Percentiles rank a stretch among this genome's conserved stretches.
Evolutionary conservation across 148 eudicot species (phyloP).

Genomic region (Salicornia ramosissima): DNA sequence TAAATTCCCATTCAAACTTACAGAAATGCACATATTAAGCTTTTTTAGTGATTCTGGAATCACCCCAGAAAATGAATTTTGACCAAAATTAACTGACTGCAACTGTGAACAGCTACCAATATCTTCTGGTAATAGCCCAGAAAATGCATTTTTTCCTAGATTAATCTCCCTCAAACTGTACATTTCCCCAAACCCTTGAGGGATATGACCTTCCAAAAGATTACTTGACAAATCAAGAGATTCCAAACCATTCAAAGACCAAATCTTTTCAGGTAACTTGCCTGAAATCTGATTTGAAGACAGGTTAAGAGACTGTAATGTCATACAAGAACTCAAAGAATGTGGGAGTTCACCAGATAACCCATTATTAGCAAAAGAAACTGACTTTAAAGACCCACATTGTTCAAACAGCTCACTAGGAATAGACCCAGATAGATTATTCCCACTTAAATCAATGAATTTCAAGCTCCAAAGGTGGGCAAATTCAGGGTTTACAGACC

Average conservation of each 20-base stretch:
- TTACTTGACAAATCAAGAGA: slow-evolving; percentile 64
- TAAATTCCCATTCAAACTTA: slow-evolving; percentile 46
- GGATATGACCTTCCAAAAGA: slow-evolving; percentile 60
- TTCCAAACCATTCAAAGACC: slow-evolving; percentile 59
- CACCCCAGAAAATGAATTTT: slow-evolving; percentile 52
- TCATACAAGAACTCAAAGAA: slow-evolving; percentile 53
- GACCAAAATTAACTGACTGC: slow-evolving; percentile 57
- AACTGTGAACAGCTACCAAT: slow-evolving; percentile 65
- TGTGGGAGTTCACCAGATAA: slow-evolving; percentile 62
- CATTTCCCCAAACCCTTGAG: slow-evolving; percentile 54
- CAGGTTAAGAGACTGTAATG: slow-evolving; percentile 46
- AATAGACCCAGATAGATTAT: slow-evolving; percentile 53
- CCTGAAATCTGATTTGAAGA: slow-evolving; percentile 67
- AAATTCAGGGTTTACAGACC: slow-evolving; percentile 55
- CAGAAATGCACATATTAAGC: slow-evolving; percentile 52
- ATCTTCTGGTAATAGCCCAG: slow-evolving; percentile 60
- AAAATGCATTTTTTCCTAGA: slow-evolving; percentile 52
- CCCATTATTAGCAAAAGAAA: slow-evolving; percentile 58
- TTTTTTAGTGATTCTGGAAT: slow-evolving; percentile 66
- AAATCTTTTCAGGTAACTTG: slow-evolving; percentile 44
- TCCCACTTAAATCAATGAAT: slow-evolving; percentile 54
- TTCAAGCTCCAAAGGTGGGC: slow-evolving; percentile 48
- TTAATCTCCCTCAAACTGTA: slow-evolving; percentile 47
- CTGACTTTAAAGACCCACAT: slow-evolving; percentile 54
- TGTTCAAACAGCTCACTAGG: slow-evolving; percentile 63